Base-by-base conservation (phyloP, 2,329 filamentous ascomycete genomes). In the Didymella arachidicola region DNA sequence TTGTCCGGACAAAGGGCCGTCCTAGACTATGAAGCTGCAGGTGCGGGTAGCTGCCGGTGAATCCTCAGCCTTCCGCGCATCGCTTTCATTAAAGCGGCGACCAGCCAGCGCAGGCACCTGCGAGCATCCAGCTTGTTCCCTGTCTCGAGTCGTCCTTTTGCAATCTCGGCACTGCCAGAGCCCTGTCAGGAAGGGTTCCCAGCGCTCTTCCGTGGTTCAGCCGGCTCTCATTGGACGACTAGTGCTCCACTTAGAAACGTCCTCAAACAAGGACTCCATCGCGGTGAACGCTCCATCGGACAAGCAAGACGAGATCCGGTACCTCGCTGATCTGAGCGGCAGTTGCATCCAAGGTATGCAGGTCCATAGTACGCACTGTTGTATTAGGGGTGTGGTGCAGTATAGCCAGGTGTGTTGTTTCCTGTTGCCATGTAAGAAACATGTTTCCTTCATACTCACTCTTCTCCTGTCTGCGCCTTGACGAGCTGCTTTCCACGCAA, bases 401-500 rank as follows among this genome's bases (percentile, higher is more conserved):
- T 45, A 14, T 38, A 38, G 44, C 26, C 50, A 46, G 45, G 49
- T 32, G 16, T 45, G 41, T 12, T 22, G 34, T 34, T 27, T 32
- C 11, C 22, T 19, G 47, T 14, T 22, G 22, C 45, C 46, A 53
- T 38, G 50, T 59, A 53, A 49, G 46, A 55, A 50, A 41, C 52
- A 52, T n/a, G 12, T 44, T 39, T 36, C 57, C 42, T 52, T 48
- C 43, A 60, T 42, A 29, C 30, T 47, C 53, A 52, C 47, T 46
- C 41, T 45, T 53, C 59, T 50, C 32, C 36, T 42, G 39, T 53
- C 55, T 53, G 64, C 65, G 62, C 64, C 59, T 67, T 67, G 62
- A 68, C 34, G 61, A 63, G 65, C 66, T 61, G 60, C 64, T 45
- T 53, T 49, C 32, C 26, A n/a, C 16, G 18, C 39, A 57, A 50